Conservation (phyloP, 495 filamentous ascomycete species). For the Penicillium flavigenum region DNA sequence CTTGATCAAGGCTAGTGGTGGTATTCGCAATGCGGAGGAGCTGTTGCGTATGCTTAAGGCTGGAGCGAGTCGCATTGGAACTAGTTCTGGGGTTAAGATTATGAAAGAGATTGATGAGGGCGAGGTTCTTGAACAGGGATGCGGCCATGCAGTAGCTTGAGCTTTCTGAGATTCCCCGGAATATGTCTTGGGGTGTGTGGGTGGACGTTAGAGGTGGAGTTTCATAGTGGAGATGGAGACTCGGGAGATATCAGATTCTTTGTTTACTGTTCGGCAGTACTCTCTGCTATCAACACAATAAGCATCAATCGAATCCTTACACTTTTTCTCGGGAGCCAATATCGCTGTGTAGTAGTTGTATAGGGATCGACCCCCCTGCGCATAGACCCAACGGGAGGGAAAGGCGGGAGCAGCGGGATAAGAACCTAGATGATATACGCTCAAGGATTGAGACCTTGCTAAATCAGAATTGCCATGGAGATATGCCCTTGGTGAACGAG, state of each 20-base stretch:
- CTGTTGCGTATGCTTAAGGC: conserved; percentile 59
- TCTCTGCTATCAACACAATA: not conserved
- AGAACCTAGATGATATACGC: not conserved
- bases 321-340: not conserved
- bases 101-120: conserved; percentile 47
- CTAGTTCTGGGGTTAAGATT: conserved; percentile 58
- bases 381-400: not conserved
- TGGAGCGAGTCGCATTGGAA: conserved; percentile 64
- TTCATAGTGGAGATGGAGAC: not conserved
- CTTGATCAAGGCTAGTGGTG: conserved; percentile 67
- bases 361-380: not conserved
- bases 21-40: conserved; percentile 54
- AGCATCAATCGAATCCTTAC: not conserved
- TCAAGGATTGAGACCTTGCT: conserved; percentile 1
- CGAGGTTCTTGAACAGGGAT: conserved; percentile 24
- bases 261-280: not conserved
- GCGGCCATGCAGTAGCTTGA: conserved; percentile 22
- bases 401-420: not conserved
- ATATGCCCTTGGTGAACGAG: not conserved
- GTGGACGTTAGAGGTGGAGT: not conserved
- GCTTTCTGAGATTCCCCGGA: not conserved
- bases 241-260: not conserved
- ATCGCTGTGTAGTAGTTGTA: not conserved
- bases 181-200: not conserved
- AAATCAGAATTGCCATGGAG: not conserved